Conservation (phyloP, 352 stramenopile genomes). For the Salisapilia sapeloensis region DNA sequence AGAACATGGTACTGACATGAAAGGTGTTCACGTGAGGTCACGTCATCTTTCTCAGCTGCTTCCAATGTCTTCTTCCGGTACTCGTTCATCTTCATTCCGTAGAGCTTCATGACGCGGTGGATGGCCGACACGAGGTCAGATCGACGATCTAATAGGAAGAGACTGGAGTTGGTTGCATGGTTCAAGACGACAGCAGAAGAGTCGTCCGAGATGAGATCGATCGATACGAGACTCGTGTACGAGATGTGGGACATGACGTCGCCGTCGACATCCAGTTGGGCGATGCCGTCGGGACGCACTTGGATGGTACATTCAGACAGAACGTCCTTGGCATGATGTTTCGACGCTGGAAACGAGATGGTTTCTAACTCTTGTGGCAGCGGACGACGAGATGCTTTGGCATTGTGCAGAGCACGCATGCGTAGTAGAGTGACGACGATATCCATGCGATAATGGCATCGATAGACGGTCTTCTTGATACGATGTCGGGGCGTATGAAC, state of each 20-base stretch:
- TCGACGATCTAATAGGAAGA: slow-evolving; percentile 42
- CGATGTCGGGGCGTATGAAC: slow-evolving; percentile 58
- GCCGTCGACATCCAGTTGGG: slow-evolving; percentile 53
- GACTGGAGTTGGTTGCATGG: slow-evolving; percentile 66
- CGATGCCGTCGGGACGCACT: slow-evolving; percentile 50
- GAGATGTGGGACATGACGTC: slow-evolving; percentile 67
- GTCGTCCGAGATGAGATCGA: slow-evolving; percentile 66
- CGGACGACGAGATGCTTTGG: slow-evolving; percentile 9
- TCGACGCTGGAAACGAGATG: slow-evolving; percentile 28
- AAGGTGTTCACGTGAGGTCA: slow-evolving; percentile 10
- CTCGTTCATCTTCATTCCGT: slow-evolving; percentile 69
- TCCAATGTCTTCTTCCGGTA: slow-evolving; percentile 73
- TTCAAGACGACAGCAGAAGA: slow-evolving; percentile 54
- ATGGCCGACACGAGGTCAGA: slow-evolving; percentile 59
- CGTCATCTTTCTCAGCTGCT: slow-evolving; percentile 26
- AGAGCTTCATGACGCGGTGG: slow-evolving; percentile 48
- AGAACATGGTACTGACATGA: slow-evolving; percentile 58
- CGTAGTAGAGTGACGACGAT: slow-evolving; percentile 68
- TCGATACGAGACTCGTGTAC: slow-evolving; percentile 69
- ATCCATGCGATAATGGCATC: slow-evolving; percentile 69
- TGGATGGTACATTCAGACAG: slow-evolving; percentile 53
- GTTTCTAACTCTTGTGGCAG: slow-evolving; percentile 27
- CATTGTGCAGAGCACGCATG: slow-evolving; percentile 41
- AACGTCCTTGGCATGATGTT: slow-evolving; percentile 36
- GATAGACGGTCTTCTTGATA: slow-evolving; percentile 70